phyloP scores from a whole-genome alignment of 805 yeast species.

The Yarrowia phangngaensis region DNA sequence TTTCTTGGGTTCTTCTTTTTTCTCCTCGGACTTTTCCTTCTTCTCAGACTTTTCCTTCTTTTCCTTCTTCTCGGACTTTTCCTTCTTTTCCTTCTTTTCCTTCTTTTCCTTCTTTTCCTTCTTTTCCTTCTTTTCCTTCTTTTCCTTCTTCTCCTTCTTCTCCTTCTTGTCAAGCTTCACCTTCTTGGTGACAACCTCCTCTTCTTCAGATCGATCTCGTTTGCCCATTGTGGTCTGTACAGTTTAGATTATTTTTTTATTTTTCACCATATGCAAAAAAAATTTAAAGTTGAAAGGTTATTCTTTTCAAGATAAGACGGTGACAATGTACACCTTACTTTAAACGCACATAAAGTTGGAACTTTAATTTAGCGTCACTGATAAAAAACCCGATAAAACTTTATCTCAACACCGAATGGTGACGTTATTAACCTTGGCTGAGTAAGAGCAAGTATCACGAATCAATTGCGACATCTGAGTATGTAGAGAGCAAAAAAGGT shows the following conservation, averaged over 20 bases:
- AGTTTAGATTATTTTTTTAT: not conserved
- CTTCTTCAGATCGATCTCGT: slow-evolving; percentile 27
- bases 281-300: slow-evolving; percentile 1
- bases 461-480: too few species aligned
- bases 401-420: too few species aligned
- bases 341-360: too few species aligned
- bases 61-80: slow-evolving; percentile 42
- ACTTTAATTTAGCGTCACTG: too few species aligned
- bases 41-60: slow-evolving; percentile 36
- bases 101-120: slow-evolving; percentile 36
- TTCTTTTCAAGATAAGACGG: too few species aligned
- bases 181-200: slow-evolving; percentile 26
- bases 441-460: too few species aligned
- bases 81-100: slow-evolving; percentile 41
- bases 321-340: too few species aligned
- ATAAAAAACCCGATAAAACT: too few species aligned
- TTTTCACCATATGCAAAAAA: slow-evolving; percentile 19
- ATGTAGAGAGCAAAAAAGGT: too few species aligned
- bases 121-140: slow-evolving; percentile 34
- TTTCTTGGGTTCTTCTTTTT: slow-evolving; percentile 36
- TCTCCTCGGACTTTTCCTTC: slow-evolving; percentile 32
- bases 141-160: slow-evolving; percentile 34
- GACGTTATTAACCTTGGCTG: too few species aligned
- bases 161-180: slow-evolving; percentile 30
- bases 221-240: slow-evolving; percentile 13